phyloP scores from a whole-genome alignment of 148 eudicot species.

The Silene uniflora region DNA sequence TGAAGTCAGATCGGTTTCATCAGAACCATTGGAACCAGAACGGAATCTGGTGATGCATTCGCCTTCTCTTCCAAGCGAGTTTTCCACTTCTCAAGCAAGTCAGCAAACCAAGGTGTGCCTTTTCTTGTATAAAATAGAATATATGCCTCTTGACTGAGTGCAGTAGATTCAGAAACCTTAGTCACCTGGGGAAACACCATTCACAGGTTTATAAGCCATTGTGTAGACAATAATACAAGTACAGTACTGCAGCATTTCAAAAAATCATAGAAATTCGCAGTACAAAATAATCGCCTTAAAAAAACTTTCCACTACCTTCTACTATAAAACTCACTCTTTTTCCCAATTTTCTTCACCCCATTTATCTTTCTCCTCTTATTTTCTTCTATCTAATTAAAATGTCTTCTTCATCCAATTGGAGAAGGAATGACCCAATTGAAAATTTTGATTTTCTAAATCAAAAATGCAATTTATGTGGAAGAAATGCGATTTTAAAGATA shows the following conservation, averaged over 20 bases:
- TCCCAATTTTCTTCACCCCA: too few relatives aligned
- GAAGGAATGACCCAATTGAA: too few relatives aligned
- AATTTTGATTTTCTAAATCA: too few relatives aligned
- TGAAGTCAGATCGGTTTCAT: constrained; percentile 13
- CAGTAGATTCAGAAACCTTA: constrained; percentile 47
- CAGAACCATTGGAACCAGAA: constrained; percentile 34
- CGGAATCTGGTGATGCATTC: constrained; percentile 70
- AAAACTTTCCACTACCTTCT: too few relatives aligned
- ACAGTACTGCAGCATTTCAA: background rate
- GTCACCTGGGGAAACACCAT: constrained; percentile 38
- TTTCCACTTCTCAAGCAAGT: constrained; percentile 46
- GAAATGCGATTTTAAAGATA: too few relatives aligned
- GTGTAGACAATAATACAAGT: background rate
- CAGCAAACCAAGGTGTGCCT: constrained; percentile 72
- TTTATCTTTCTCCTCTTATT: too few relatives aligned
- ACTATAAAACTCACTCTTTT: too few relatives aligned
- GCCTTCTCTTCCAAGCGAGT: constrained; percentile 18
- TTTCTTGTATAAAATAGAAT: constrained; percentile 78
- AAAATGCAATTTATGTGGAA: too few relatives aligned
- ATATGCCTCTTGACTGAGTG: constrained; percentile 74
- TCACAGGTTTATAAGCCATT: background rate
- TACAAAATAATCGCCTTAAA: background rate
- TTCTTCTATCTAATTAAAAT: too few relatives aligned
- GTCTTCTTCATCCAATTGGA: too few relatives aligned
- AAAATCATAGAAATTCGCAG: too few relatives aligned